phyloP scores from a whole-genome alignment of 2,329 filamentous ascomycete genomes.

The Alternaria atra region DNA sequence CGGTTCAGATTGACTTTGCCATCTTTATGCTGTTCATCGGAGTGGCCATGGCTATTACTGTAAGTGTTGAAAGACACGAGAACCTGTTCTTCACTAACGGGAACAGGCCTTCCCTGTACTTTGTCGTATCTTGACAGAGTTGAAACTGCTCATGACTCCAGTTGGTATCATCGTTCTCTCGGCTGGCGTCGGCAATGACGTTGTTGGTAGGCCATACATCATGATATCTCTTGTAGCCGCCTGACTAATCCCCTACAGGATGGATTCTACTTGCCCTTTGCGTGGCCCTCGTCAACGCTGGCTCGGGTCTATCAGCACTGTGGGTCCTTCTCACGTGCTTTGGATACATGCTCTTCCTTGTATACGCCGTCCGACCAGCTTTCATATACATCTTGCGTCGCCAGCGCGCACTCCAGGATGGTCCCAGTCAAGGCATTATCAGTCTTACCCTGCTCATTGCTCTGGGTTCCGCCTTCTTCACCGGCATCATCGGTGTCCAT shows the following conservation, averaged over 20 bases:
- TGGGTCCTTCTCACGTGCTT: conserved; percentile 81
- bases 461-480: conserved; percentile 84
- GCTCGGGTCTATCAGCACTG: conserved; percentile 80
- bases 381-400: conserved; percentile 79
- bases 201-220: conserved; percentile 61
- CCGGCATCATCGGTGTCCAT: conserved; percentile 89
- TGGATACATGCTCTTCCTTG: conserved; percentile 79
- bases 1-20: conserved; percentile 67
- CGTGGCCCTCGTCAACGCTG: conserved; percentile 90
- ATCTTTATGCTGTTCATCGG: conserved; percentile 83
- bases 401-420: conserved; percentile 83
- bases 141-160: conserved; percentile 82
- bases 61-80: conserved; percentile 41
- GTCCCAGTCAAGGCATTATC: conserved; percentile 85
- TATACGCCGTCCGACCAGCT: conserved; percentile 74
- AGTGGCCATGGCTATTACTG: conserved; percentile 92
- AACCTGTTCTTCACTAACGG: conserved; percentile 16
- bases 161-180: conserved; percentile 90
- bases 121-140: conserved; percentile 89
- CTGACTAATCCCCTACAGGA: conserved; percentile 50
- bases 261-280: conserved; percentile 95
- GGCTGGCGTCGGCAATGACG: conserved; percentile 92
- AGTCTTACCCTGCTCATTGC: conserved; percentile 82
- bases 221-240: background rate
- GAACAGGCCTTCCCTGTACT: conserved; percentile 80